Evolutionary conservation across 2,329 filamentous ascomycete genomes (phyloP).

Genomic region (Pseudogymnoascus sp.): DNA sequence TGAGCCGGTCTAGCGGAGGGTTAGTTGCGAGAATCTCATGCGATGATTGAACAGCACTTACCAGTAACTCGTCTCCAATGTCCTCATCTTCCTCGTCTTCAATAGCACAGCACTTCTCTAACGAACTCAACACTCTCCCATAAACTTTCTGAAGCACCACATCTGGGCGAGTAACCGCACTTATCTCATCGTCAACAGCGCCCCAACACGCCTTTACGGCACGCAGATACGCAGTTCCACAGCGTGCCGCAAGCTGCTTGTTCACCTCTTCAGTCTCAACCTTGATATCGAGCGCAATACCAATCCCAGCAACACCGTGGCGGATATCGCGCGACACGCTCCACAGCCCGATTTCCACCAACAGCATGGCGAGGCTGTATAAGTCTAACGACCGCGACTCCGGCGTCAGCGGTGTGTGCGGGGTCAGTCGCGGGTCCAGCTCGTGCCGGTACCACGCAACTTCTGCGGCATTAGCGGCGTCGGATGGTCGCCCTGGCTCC

Average conservation of each 20-base stretch:
- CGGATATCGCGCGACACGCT: conserved; percentile 43
- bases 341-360: conserved; percentile 72
- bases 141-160: conserved; percentile 49
- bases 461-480: conserved; percentile 45
- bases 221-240: conserved; percentile 67
- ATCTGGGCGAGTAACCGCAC: conserved; percentile 40
- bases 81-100: conserved; percentile 50
- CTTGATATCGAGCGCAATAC: conserved; percentile 3
- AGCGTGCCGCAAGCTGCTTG: conserved; percentile 38
- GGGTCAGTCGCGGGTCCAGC: conserved; percentile 47
- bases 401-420: conserved; percentile 42
- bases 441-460: conserved; percentile 51
- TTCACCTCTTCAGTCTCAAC: conserved; percentile 21
- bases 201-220: conserved; percentile 65
- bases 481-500: conserved; percentile 41
- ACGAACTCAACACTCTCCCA: conserved; percentile 39
- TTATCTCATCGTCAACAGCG: conserved; percentile 57
- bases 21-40: neutral
- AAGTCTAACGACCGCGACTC: conserved; percentile 57
- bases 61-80: conserved; percentile 39
- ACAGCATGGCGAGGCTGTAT: conserved; percentile 64
- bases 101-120: conserved; percentile 55
- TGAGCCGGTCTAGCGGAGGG: neutral
- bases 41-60: neutral
- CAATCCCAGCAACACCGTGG: conserved; percentile 16